These are phyloP conservation scores for Articulospora tetracladia DNA, from an alignment of 495 filamentous ascomycete genomes.

Conservation along the genomic window DNA sequence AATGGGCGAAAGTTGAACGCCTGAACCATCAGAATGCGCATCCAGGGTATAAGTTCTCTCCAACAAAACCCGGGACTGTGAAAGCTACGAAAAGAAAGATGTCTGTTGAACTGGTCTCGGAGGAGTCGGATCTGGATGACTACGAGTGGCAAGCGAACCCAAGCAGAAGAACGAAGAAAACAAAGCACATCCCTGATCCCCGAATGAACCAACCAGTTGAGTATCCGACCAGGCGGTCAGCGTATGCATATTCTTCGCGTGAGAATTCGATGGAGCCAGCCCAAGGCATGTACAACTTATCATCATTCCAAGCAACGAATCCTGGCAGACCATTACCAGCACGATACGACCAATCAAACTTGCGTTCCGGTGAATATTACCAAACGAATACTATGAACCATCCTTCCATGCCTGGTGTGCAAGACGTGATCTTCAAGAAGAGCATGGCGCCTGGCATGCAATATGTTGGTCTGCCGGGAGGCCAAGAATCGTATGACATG, in stretches of 20 bases:
- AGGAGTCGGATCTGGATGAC: slow-evolving; percentile 39
- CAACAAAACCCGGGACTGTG: slow-evolving; percentile 57
- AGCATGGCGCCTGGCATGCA: slow-evolving; percentile 34
- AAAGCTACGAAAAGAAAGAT: slow-evolving; percentile 45
- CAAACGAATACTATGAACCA: slow-evolving; percentile 43
- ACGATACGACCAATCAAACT: slow-evolving; percentile 47
- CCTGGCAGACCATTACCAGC: slow-evolving; percentile 55
- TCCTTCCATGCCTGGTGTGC: slow-evolving; percentile 33
- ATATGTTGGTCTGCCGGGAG: slow-evolving; percentile 19
- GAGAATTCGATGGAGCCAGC: slow-evolving; percentile 32
- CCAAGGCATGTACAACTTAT: slow-evolving; percentile 39
- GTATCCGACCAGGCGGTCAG: slow-evolving; percentile 27
- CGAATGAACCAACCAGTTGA: slow-evolving; percentile 5
- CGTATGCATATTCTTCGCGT: slow-evolving; percentile 24
- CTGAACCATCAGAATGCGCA: slow-evolving; percentile 82
- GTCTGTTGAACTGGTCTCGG: slow-evolving; percentile 28
- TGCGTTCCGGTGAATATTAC: slow-evolving; percentile 55
- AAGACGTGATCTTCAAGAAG: slow-evolving; percentile 49
- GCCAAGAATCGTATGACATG: slow-evolving; percentile 19
- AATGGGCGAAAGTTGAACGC: slow-evolving; percentile 76
- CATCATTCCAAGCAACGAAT: slow-evolving; percentile 59
- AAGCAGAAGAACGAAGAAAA: slow-evolving; percentile 28
- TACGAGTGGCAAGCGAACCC: slow-evolving; percentile 31
- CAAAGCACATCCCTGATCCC: not conserved
- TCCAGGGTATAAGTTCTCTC: slow-evolving; percentile 94